phyloP scores from a whole-genome alignment of 306 rosid genomes.

The Cucurbita pepo region DNA sequence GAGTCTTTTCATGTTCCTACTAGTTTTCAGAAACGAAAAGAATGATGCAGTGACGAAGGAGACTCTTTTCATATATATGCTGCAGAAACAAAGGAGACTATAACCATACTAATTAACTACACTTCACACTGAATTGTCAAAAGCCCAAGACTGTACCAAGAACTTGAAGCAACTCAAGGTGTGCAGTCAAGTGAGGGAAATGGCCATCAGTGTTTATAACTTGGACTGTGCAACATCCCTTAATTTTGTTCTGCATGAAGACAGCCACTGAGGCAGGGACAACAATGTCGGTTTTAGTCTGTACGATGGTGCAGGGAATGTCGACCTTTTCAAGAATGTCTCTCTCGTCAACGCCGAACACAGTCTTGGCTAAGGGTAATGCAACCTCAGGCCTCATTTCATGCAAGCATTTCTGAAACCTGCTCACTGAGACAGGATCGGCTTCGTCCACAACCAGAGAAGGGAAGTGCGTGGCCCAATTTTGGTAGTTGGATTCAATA shows the following conservation, averaged over 20 bases:
- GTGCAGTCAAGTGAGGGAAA: constrained; percentile 74
- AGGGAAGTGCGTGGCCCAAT: constrained; percentile 44
- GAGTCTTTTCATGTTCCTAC: too few relatives aligned
- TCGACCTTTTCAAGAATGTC: constrained; percentile 46
- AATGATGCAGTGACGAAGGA: too few relatives aligned
- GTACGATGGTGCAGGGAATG: constrained; percentile 67
- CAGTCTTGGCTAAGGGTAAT: constrained; percentile 39
- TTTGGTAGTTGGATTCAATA: constrained; percentile 41
- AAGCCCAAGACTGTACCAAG: constrained; percentile 33
- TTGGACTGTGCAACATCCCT: constrained; percentile 41
- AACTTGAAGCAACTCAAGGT: constrained; percentile 43
- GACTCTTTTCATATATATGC: too few relatives aligned
- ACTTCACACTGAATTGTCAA: constrained; percentile 4
- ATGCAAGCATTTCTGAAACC: constrained; percentile 29
- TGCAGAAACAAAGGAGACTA: background rate
- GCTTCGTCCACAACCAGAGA: constrained; percentile 28
- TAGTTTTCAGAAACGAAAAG: too few relatives aligned
- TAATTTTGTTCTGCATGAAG: constrained; percentile 58
- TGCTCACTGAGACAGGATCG: constrained; percentile 39
- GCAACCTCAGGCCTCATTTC: constrained; percentile 42
- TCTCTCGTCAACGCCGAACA: constrained; percentile 53
- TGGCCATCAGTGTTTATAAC: constrained; percentile 39
- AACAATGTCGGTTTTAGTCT: constrained; percentile 30
- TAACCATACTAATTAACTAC: background rate
- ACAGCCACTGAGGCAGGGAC: constrained; percentile 45